Evolutionary conservation across 371 early-diverging fungal species (phyloP).

Genomic region (Basidiobolus meristosporus): DNA sequence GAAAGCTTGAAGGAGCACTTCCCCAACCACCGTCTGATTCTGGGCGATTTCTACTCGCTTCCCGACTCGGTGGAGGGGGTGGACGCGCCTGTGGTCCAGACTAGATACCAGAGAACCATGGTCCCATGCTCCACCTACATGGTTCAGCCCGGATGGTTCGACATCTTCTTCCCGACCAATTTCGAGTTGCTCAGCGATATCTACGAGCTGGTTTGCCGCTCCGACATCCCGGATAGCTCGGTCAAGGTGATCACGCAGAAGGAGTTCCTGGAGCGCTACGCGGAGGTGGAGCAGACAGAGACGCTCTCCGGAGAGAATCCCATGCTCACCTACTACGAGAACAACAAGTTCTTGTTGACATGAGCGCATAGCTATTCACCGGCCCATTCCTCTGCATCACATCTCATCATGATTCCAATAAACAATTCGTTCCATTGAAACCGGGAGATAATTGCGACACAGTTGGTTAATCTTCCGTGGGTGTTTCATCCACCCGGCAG

Average conservation of each 20-base stretch:
- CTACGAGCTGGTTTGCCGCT: constrained; percentile 44
- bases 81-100: constrained; percentile 90
- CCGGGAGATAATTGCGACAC: too few species aligned
- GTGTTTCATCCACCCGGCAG: too few species aligned
- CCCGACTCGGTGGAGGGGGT: constrained; percentile 65
- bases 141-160: constrained; percentile 95
- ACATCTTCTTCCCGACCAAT: constrained; percentile 94
- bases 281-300: constrained; percentile 47
- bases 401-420: too few species aligned
- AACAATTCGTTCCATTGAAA: too few species aligned
- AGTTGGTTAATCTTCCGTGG: too few species aligned
- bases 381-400: too few species aligned
- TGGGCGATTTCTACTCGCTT: constrained; percentile 73
- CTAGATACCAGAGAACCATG: constrained; percentile 71
- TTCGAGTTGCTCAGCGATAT: constrained; percentile 67
- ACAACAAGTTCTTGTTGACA: constrained; percentile 67
- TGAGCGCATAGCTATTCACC: too few species aligned
- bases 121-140: constrained; percentile 85
- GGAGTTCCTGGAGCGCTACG: constrained; percentile 62
- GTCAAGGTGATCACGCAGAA: constrained; percentile 51
- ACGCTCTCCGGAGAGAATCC: constrained; percentile 84
- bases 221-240: constrained; percentile 14
- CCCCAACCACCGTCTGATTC: constrained; percentile 71
- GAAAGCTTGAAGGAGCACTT: constrained; percentile 55
- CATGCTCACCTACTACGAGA: constrained; percentile 84